Base-by-base conservation (phyloP, 2,329 filamentous ascomycete genomes). In the Rutstroemia sp. region DNA sequence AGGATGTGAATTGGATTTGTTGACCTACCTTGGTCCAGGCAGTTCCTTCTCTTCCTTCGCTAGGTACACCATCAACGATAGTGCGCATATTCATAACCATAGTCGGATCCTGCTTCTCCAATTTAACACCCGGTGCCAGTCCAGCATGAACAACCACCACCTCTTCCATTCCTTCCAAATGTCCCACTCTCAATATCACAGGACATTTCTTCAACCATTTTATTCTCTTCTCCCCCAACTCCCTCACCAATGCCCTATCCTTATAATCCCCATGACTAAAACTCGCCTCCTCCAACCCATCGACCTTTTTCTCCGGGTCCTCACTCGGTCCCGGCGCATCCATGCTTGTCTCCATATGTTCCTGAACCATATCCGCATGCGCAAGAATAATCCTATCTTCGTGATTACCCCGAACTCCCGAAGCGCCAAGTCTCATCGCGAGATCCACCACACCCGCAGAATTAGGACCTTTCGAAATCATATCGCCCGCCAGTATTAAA, bases 71-170 rank as follows among this genome's bases (percentile, higher is more conserved):
- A 51, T 67, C 50, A 14, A 65, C 51, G 14, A 71, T 67, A 6
- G 85, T 88, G 56, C 91, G 84, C 89, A 99, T 95, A 68, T 90
- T 94, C 91, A 96, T 96, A 42, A 88, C 87, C 52, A 87, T 85
- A 70, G 82, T 85, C 0, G 91, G 87, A 70, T 96, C 79, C 64
- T 86, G 92, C 52, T 79, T 75, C 47, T 85, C 77, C 14, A 95
- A 76, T 0, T 80, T 71, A 0, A 95, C 74, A 5, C 85, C 87
- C 0, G 92, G 90, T 0, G 94, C 85, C 2, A 97, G 77, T 0
- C 94, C 94, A 0, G 83, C 92, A 73, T 97, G 94, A 6, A 92
- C 92, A 51, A 91, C 86, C 5, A 86, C 77, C 4, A 95, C 77
- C 57, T 85, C 77, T 38, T 85, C 80, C 69, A 85, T 75, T 2